Percentiles rank a stretch among this genome's conserved stretches.
Conservation (phyloP, 2,329 filamentous ascomycete genomes). For the Aspergillus pseudoviridinutans region DNA sequence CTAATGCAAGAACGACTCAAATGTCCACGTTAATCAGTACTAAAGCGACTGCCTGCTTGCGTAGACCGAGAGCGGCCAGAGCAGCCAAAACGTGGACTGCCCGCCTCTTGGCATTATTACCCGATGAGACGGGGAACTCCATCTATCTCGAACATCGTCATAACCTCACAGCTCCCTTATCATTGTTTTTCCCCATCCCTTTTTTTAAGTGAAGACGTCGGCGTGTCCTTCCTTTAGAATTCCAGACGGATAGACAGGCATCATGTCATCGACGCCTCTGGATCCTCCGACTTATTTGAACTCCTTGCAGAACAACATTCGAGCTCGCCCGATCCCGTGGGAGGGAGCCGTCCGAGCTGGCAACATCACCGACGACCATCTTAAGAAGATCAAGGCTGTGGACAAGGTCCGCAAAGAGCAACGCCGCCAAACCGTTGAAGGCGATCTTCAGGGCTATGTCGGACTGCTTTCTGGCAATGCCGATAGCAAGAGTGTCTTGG, state of each 20-base stretch:
- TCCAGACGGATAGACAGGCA: conserved; percentile 1
- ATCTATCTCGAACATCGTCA: neutral
- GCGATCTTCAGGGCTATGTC: conserved; percentile 74
- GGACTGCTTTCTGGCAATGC: conserved; percentile 70
- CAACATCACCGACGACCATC: conserved; percentile 88
- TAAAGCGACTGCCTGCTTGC: neutral
- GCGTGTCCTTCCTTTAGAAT: conserved; percentile 6
- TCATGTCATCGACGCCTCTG: conserved; percentile 66
- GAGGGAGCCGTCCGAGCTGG: conserved; percentile 91
- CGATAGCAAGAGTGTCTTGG: conserved; percentile 69
- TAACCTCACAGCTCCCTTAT: neutral
- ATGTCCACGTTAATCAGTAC: neutral
- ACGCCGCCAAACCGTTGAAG: conserved; percentile 75
- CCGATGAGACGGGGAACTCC: conserved; percentile 1
- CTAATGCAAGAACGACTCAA: neutral
- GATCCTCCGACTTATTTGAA: conserved; percentile 84
- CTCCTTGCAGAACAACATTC: conserved; percentile 94
- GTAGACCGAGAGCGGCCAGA: neutral
- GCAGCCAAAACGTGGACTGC: neutral
- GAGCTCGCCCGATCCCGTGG: conserved; percentile 93
- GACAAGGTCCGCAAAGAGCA: conserved; percentile 95
- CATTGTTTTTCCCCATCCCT: neutral
- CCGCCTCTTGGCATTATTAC: neutral
- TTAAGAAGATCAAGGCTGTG: conserved; percentile 92
- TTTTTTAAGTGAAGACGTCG: neutral